These are phyloP conservation scores for Penicillium waksmanii DNA, from an alignment of 495 filamentous ascomycete genomes.

Conservation along the genomic window DNA sequence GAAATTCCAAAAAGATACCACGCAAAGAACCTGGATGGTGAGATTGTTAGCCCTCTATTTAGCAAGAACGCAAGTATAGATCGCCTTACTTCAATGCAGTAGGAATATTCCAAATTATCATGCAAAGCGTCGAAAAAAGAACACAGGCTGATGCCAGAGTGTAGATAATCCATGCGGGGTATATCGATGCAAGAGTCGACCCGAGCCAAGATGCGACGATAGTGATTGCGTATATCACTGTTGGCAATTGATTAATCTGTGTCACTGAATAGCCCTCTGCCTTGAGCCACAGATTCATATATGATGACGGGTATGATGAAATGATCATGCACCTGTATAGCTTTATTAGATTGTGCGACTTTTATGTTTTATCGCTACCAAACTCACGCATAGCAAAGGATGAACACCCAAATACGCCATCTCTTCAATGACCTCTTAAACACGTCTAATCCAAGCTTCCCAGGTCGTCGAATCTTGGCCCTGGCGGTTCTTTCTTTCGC, in stretches of 20 bases:
- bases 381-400: slow-evolving; percentile 47
- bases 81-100: slow-evolving; percentile 40
- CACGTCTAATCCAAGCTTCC: slow-evolving; percentile 42
- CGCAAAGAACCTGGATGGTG: slow-evolving; percentile 41
- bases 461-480: slow-evolving; percentile 36
- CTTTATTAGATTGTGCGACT: neutral
- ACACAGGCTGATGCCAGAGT: slow-evolving; percentile 34
- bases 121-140: slow-evolving; percentile 45
- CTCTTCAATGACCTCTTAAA: slow-evolving; percentile 44
- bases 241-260: slow-evolving; percentile 52
- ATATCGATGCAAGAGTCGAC: slow-evolving; percentile 48
- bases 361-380: neutral
- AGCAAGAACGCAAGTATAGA: neutral
- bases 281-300: slow-evolving; percentile 55
- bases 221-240: slow-evolving; percentile 44
- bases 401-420: slow-evolving; percentile 56
- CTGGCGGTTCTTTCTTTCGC: slow-evolving; percentile 38
- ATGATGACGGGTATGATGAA: slow-evolving; percentile 38
- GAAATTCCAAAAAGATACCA: slow-evolving; percentile 49
- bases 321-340: slow-evolving; percentile 47
- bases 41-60: neutral
- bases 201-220: slow-evolving; percentile 52
- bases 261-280: slow-evolving; percentile 48
- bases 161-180: slow-evolving; percentile 49
- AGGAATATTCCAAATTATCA: slow-evolving; percentile 52